A percentile compares a stretch with the other conserved stretches of the same genome.
Conservation (phyloP, 2,329 filamentous ascomycete species). For the Neofusicoccum kwambonambiense region DNA sequence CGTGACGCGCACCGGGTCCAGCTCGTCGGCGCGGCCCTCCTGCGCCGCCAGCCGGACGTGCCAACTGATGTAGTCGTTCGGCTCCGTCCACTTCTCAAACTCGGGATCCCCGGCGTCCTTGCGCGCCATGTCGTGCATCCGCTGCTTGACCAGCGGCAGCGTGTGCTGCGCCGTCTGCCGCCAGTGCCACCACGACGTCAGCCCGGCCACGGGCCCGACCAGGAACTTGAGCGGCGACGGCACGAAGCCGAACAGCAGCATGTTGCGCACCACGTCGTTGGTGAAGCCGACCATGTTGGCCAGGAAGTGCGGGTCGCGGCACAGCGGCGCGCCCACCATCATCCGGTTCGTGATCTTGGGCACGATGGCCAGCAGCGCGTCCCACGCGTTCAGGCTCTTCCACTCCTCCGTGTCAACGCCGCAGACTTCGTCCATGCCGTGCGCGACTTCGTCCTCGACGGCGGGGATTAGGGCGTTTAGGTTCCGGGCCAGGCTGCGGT, state of each 20-base stretch:
- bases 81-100: slow-evolving; percentile 45
- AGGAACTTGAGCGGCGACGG: slow-evolving; percentile 52
- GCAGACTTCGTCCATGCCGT: slow-evolving; percentile 34
- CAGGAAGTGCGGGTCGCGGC: slow-evolving; percentile 49
- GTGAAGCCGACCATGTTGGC: slow-evolving; percentile 52
- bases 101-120: slow-evolving; percentile 43
- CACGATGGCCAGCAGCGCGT: slow-evolving; percentile 27
- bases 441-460: slow-evolving; percentile 39
- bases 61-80: slow-evolving; percentile 61
- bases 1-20: slow-evolving; percentile 50
- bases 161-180: slow-evolving; percentile 43
- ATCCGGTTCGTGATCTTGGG: slow-evolving; percentile 45
- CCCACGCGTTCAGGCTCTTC: slow-evolving; percentile 37
- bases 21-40: slow-evolving; percentile 45
- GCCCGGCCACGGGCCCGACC: slow-evolving; percentile 45
- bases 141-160: slow-evolving; percentile 50
- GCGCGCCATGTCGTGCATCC: slow-evolving; percentile 46
- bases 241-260: slow-evolving; percentile 44
- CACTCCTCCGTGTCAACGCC: slow-evolving; percentile 39
- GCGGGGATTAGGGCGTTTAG: slow-evolving; percentile 38
- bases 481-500: slow-evolving; percentile 41
- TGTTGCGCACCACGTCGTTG: slow-evolving; percentile 43
- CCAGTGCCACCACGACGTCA: slow-evolving; percentile 51
- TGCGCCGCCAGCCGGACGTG: slow-evolving; percentile 51
- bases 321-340: slow-evolving; percentile 46